Conservation (phyloP, 78 protist genomes). For the Speleostelium caveatum region DNA sequence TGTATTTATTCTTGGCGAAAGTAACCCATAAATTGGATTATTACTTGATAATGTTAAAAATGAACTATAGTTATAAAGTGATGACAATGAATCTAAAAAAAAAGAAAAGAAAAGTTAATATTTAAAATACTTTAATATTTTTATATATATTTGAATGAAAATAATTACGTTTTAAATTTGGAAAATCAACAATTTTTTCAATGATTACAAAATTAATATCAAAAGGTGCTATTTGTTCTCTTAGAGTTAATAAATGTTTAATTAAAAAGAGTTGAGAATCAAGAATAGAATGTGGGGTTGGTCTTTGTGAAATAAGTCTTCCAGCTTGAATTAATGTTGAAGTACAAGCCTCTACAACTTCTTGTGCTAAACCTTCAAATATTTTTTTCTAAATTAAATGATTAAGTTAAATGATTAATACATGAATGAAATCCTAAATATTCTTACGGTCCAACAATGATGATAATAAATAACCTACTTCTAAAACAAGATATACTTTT, state of each 20-base stretch:
- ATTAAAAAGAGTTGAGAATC: conserved; percentile 79
- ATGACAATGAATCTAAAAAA: conserved; percentile 41
- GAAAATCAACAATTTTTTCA: conserved; percentile 78
- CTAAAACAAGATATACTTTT: conserved; percentile 74
- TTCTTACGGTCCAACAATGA: not conserved
- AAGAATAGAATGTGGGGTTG: conserved; percentile 2
- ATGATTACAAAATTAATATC: conserved; percentile 71
- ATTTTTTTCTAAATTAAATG: conserved; percentile 43
- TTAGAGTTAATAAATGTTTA: conserved; percentile 59
- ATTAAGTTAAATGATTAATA: not conserved
- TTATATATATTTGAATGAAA: not conserved
- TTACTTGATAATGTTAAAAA: conserved; percentile 45
- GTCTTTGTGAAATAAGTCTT: conserved; percentile 15
- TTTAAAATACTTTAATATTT: not conserved
- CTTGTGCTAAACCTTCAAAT: conserved; percentile 83
- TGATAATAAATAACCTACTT: no score
- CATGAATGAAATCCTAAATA: not conserved
- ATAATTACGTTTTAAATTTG: conserved; percentile 67
- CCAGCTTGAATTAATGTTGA: conserved; percentile 63
- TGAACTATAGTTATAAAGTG: conserved; percentile 61
- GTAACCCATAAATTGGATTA: conserved; percentile 39
- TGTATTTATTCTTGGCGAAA: conserved; percentile 68
- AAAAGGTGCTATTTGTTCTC: conserved; percentile 85
- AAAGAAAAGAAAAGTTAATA: not conserved
- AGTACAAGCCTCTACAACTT: conserved; percentile 75